Evolutionary conservation across 2,329 filamentous ascomycete genomes (phyloP), one percentile per base, ranked within the genome.

Genomic region (Aspergillus brunneoviolaceus): DNA sequence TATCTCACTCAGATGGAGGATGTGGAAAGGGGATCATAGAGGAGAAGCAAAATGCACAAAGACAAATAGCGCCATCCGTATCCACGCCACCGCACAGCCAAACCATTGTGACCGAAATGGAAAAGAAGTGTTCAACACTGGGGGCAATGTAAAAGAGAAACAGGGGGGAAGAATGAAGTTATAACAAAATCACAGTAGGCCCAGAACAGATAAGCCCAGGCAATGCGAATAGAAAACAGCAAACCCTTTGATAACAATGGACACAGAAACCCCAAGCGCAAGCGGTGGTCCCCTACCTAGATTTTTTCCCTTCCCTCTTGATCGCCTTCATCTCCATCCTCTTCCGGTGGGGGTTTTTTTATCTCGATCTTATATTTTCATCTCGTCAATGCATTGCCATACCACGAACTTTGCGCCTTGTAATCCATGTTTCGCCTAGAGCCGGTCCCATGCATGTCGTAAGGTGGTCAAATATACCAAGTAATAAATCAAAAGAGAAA

Each of bases 361-460:
- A 9, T 58, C 19, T 56, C 58, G 45, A 33, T 57, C 23, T 58
- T 54, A 45, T 25, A 27, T 63, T 61, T 58, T 61, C 42, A 42
- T 58, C 57, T 55, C 53, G 52, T 62, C 60, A 51, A 56, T 65
- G 60, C 48, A 62, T 67, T 61, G 64, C 55, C 62, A 64, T 70
- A 64, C 65, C 66, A 69, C 67, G 67, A 63, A 70, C 29, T 69
- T 74, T 75, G 72, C 74, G 74, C 74, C 74, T 69, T 71, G 68
- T 72, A 65, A 72, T 68, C 72, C 69, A 66, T 71, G 27, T 72
- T 74, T 76, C 74, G 74, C 74, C 74, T 66, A 66, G 66, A 76
- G 68, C 72, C 72, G 70, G 67, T 73, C 70, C 73, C 74, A 77
- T 77, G 74, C 74, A 76, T 72, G 67, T 76, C 73, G 70, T 75